Percentiles rank a stretch among this genome's conserved stretches.
These are phyloP conservation scores for Tricholoma matsutake DNA, from an alignment of 768 basidiomycete genomes.

Conservation along the genomic window DNA sequence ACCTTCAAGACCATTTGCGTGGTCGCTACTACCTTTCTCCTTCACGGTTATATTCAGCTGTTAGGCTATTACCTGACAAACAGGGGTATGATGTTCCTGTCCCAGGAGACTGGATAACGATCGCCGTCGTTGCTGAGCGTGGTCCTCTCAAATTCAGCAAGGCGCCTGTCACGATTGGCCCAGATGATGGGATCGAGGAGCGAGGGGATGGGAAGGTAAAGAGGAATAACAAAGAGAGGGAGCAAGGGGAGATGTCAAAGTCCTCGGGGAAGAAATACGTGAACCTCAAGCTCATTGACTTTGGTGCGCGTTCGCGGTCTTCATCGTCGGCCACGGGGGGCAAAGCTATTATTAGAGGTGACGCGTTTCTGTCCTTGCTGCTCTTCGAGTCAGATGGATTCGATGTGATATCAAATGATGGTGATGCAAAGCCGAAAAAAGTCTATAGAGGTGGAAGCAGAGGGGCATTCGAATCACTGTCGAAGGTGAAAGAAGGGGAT, in stretches of 20 bases:
- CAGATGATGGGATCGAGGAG: conserved; percentile 38
- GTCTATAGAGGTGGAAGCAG: conserved; percentile 85
- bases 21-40: conserved; percentile 89
- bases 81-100: conserved; percentile 91
- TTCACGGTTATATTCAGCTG: conserved; percentile 82
- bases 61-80: conserved; percentile 73
- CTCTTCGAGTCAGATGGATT: conserved; percentile 85
- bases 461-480: conserved; percentile 88
- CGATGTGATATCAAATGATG: conserved; percentile 51
- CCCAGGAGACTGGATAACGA: conserved; percentile 91
- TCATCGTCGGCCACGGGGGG: conserved; percentile 53
- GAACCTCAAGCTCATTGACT: conserved; percentile 80
- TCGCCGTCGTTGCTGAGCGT: conserved; percentile 92
- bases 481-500: conserved; percentile 83
- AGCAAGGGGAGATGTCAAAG: conserved; percentile 32
- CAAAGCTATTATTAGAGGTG: conserved; percentile 65
- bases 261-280: conserved; percentile 76
- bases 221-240: conserved; percentile 35
- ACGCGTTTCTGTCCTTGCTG: conserved; percentile 78
- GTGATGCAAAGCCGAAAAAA: conserved; percentile 52
- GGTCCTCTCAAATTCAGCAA: conserved; percentile 72
- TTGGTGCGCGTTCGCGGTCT: conserved; percentile 59
- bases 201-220: conserved; percentile 22
- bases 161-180: conserved; percentile 56
- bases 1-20: conserved; percentile 74